Evolutionary conservation across 441 rosid genomes (phyloP).

Genomic region (Brassica balearica): DNA sequence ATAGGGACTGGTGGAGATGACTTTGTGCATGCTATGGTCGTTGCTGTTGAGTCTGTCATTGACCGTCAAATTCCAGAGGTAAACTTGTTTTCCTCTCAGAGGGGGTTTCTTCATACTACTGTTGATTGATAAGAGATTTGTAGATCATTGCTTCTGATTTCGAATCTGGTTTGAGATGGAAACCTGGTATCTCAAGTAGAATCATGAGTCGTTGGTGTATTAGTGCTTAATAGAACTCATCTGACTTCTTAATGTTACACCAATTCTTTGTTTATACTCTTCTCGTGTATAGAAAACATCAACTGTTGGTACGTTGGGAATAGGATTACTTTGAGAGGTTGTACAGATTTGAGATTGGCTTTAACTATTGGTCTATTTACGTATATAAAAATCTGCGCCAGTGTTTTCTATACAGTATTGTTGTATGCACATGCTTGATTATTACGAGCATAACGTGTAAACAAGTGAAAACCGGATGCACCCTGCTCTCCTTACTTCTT

Average conservation of each 20-base stretch:
- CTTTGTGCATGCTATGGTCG: slow-evolving; percentile 95
- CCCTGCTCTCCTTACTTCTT: slow-evolving; percentile 4
- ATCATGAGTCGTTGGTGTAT: not conserved
- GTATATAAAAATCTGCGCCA: not conserved
- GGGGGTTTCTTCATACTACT: not conserved
- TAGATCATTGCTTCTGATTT: not conserved
- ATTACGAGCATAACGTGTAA: not conserved
- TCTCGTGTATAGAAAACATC: slow-evolving; percentile 4
- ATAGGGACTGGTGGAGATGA: slow-evolving; percentile 98
- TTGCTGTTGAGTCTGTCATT: slow-evolving; percentile 96
- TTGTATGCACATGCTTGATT: slow-evolving; percentile 9
- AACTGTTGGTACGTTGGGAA: not conserved
- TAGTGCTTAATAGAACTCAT: not conserved
- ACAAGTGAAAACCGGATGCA: slow-evolving; percentile 7
- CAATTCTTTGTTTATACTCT: not conserved
- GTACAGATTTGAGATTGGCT: not conserved
- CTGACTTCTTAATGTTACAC: not conserved
- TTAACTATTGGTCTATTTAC: slow-evolving; percentile 10
- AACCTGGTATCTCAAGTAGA: slow-evolving; percentile 4
- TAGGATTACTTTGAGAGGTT: not conserved
- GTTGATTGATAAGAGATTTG: not conserved
- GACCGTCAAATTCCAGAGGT: slow-evolving; percentile 88
- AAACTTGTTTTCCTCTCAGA: slow-evolving; percentile 1
- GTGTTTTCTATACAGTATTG: not conserved
- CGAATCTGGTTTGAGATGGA: not conserved